Base-by-base conservation (phyloP, 2,329 filamentous ascomycete genomes). In the Penicillium sclerotiorum region DNA sequence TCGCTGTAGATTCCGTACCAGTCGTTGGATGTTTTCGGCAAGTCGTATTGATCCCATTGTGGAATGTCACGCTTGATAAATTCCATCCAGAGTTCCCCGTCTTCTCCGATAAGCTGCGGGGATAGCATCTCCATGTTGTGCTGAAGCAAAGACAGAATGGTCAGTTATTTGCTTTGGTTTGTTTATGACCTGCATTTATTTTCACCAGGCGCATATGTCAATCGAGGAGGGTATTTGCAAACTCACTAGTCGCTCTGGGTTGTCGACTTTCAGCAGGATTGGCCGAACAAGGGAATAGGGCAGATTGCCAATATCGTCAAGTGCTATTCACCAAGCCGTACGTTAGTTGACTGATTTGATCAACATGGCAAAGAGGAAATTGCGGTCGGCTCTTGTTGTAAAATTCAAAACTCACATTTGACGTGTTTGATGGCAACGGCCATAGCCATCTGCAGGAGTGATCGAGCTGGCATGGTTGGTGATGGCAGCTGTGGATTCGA, bases 1-100 rank as follows among this genome's bases (percentile, higher is more conserved):
- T 84, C 83, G 56, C 80, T 76, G 73, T 95, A 96, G 12, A 95
- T 79, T 47, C 87, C 84, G 66, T 86, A 84, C 91, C 91, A 96
- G 52, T 84, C 84, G 28, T 77, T 76, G 0, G 86, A 83, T 55
- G 89, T 80, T 47, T 79, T 78, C 0, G 89, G 88, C 20, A 83
- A 76, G 58, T 85, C 82, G 21, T 83, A 81, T 64, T 87, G 84
- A 35, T 85, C 77, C 69, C 84, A 86, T 48, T 82, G 74, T 2
- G 85, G 84, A 54, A 96, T 89, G 62, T 96, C 85, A 40, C 85
- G 83, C 44, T 83, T 81, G 69, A 97, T 94, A 63, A 96, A 82
- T 22, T 82, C 80, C 35, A 84, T 73, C 93, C 93, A 96, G 53
- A 93, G 76, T 60, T 91, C 87, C 17, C 76, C 80, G 32, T 85